Conservation (phyloP, 495 filamentous ascomycete genomes). For the Thermothielavioides terrestris region DNA sequence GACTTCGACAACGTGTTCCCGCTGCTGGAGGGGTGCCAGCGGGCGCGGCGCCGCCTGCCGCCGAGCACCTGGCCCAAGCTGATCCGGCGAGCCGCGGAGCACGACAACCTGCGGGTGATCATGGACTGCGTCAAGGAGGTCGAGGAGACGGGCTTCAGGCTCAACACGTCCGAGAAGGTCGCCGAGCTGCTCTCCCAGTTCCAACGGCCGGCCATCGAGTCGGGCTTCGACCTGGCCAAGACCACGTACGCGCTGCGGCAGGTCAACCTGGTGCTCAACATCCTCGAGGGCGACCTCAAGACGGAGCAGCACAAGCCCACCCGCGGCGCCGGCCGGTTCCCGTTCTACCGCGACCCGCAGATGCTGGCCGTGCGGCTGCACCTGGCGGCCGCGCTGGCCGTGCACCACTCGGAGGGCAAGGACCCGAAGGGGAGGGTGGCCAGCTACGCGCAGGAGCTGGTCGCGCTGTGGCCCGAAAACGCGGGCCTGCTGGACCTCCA, state of each 20-base stretch:
- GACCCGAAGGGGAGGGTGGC: slow-evolving; percentile 22
- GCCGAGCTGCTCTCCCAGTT: slow-evolving; percentile 42
- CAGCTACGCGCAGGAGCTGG: slow-evolving; percentile 29
- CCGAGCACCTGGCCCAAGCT: slow-evolving; percentile 29
- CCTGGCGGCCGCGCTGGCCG: slow-evolving; percentile 28
- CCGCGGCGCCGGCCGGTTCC: neutral
- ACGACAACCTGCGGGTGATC: slow-evolving; percentile 38
- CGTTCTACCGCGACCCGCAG: slow-evolving; percentile 33
- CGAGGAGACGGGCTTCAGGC: slow-evolving; percentile 41
- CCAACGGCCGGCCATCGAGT: slow-evolving; percentile 39
- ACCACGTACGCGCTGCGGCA: slow-evolving; percentile 33
- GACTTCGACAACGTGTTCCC: slow-evolving; percentile 54
- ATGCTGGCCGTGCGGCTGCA: slow-evolving; percentile 30
- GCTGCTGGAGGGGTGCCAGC: slow-evolving; percentile 45
- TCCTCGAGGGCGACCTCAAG: slow-evolving; percentile 41
- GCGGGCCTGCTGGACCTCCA: slow-evolving; percentile 27
- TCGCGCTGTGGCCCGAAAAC: slow-evolving; percentile 29
- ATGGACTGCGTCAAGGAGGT: slow-evolving; percentile 45
- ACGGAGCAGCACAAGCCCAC: slow-evolving; percentile 24
- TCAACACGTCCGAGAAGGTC: slow-evolving; percentile 36
- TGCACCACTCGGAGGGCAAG: slow-evolving; percentile 16
- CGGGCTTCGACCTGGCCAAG: slow-evolving; percentile 31
- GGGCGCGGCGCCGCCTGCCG: slow-evolving; percentile 31
- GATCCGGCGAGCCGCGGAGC: slow-evolving; percentile 30
- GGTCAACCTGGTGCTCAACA: slow-evolving; percentile 40